Evolutionary conservation across 257 asterid genomes (phyloP).

Genomic region (Mentha longifolia): DNA sequence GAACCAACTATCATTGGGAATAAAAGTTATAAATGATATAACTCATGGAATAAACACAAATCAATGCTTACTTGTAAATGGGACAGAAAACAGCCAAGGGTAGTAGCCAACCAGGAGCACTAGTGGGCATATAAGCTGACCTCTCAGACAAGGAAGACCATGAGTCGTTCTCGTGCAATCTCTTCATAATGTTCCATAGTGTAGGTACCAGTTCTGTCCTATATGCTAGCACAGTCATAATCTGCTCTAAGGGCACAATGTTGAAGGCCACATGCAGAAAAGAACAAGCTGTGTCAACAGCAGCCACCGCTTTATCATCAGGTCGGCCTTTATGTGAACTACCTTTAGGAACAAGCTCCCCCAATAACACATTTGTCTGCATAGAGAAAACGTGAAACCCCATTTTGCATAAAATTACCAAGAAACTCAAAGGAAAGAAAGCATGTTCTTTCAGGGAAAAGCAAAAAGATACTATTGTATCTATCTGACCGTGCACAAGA

Average conservation of each 20-base stretch:
- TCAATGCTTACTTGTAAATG: slow-evolving; percentile 77
- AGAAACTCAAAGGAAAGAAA: background rate
- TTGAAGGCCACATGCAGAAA: slow-evolving; percentile 80
- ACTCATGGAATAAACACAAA: slow-evolving; percentile 31
- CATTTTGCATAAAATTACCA: background rate
- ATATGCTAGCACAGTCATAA: slow-evolving; percentile 90
- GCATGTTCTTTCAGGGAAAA: slow-evolving; percentile 21
- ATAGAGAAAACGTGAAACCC: slow-evolving; percentile 25
- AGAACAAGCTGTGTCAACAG: slow-evolving; percentile 88
- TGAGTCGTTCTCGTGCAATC: slow-evolving; percentile 72
- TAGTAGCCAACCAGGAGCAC: slow-evolving; percentile 83
- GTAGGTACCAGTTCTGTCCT: slow-evolving; percentile 87
- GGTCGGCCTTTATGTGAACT: slow-evolving; percentile 54
- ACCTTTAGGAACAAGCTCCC: slow-evolving; percentile 50
- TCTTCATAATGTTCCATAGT: slow-evolving; percentile 87
- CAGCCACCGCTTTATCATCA: slow-evolving; percentile 63
- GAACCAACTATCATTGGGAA: slow-evolving; percentile 28
- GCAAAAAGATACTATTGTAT: slow-evolving; percentile 25
- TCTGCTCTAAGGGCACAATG: slow-evolving; percentile 78
- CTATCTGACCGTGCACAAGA: slow-evolving; percentile 24
- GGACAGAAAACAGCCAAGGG: slow-evolving; percentile 97
- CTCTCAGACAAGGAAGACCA: slow-evolving; percentile 80
- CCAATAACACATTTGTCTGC: slow-evolving; percentile 80
- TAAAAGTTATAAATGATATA: slow-evolving; percentile 15
- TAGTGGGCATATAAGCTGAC: slow-evolving; percentile 69